phyloP scores from a whole-genome alignment of 768 basidiomycete genomes.

The Leccinum longicurvipes region DNA sequence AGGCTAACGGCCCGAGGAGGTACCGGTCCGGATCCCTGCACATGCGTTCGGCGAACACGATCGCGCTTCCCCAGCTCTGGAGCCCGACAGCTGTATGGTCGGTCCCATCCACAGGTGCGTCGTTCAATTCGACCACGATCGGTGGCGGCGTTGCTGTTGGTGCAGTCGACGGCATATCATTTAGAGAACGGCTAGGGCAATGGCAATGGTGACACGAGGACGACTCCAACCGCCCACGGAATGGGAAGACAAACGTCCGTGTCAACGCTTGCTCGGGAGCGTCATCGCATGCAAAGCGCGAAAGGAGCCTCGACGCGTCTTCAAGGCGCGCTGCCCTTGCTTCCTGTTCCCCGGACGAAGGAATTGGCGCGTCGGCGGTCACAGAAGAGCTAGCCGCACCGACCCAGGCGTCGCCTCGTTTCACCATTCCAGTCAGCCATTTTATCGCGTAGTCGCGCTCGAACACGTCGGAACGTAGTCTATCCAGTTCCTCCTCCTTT shows the following conservation, averaged over 20 bases:
- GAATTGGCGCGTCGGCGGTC: not conserved
- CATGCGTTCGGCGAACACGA: conserved; percentile 64
- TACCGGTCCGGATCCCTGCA: conserved; percentile 41
- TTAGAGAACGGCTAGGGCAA: not conserved
- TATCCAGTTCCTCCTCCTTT: conserved; percentile 33
- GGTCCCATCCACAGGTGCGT: conserved; percentile 56
- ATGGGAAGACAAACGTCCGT: conserved; percentile 51
- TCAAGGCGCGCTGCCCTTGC: conserved; percentile 48
- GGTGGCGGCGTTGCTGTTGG: not conserved
- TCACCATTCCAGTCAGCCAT: conserved; percentile 72
- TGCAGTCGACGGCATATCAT: not conserved
- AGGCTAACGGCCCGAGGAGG: no score
- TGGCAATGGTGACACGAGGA: not conserved
- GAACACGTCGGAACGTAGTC: conserved; percentile 58
- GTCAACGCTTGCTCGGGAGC: conserved; percentile 43
- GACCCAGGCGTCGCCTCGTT: conserved; percentile 55
- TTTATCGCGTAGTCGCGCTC: conserved; percentile 66
- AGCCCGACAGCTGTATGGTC: conserved; percentile 81
- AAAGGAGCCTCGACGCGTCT: conserved; percentile 55
- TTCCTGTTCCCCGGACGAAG: conserved; percentile 36
- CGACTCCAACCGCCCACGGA: conserved; percentile 8
- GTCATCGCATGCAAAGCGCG: conserved; percentile 44
- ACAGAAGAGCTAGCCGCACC: conserved; percentile 12
- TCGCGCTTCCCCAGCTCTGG: conserved; percentile 82
- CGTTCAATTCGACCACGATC: conserved; percentile 60